Conservation (phyloP, 805 yeast species). For the Yamadazyma olivae region DNA sequence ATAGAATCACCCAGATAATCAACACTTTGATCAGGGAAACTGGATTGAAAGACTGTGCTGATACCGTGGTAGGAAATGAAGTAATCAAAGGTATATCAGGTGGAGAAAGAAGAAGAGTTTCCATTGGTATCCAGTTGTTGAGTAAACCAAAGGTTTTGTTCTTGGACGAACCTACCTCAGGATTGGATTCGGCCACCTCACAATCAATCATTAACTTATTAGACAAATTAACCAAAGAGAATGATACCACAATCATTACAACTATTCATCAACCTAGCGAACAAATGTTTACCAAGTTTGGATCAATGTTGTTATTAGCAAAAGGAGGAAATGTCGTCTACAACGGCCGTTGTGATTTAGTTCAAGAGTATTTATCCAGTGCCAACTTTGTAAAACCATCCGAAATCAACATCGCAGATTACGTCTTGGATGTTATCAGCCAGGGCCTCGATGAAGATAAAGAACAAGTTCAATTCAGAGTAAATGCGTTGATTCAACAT, state of each 20-base stretch:
- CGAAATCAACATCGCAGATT: slow-evolving; percentile 71
- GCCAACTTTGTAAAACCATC: slow-evolving; percentile 53
- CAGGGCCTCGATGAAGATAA: slow-evolving; percentile 25
- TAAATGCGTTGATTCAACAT: slow-evolving; percentile 20
- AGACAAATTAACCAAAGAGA: slow-evolving; percentile 50
- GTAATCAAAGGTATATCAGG: slow-evolving; percentile 40
- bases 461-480: slow-evolving; percentile 19
- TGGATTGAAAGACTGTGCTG: slow-evolving; percentile 74
- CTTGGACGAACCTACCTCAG: slow-evolving; percentile 88
- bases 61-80: slow-evolving; percentile 51
- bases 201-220: slow-evolving; percentile 62
- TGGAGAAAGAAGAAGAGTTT: slow-evolving; percentile 73
- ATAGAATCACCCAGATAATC: slow-evolving; percentile 46
- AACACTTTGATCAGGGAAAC: slow-evolving; percentile 58
- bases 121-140: slow-evolving; percentile 76
- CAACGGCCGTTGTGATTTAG: slow-evolving; percentile 50
- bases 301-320: slow-evolving; percentile 67
- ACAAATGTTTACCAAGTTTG: slow-evolving; percentile 62
- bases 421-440: slow-evolving; percentile 66
- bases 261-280: slow-evolving; percentile 86
- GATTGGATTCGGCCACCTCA: slow-evolving; percentile 79
- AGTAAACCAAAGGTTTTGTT: slow-evolving; percentile 69
- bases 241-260: slow-evolving; percentile 62
- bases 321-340: slow-evolving; percentile 71
- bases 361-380: slow-evolving; percentile 46